Base-by-base conservation (phyloP, 306 rosid species). In the Cucumis melo region DNA sequence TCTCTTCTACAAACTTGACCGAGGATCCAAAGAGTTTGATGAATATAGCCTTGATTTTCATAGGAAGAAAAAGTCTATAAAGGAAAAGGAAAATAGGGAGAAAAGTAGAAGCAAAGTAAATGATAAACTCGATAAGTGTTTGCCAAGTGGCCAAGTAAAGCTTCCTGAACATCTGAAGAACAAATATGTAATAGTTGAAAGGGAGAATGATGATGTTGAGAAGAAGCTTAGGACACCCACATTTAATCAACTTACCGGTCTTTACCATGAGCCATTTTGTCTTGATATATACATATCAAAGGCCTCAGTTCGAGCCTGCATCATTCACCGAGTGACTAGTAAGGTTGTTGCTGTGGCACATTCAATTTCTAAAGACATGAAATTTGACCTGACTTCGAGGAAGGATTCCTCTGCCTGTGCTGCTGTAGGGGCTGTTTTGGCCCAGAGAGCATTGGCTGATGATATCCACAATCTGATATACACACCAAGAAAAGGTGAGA, bases 181-280 rank as follows among this genome's bases (percentile, higher is more conserved):
- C 64, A 74, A 41, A 66, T 24, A 9, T 44, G 75, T 11, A 16
- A 41, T 80, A 12, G 81, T 80, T n/a, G 83, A 78, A 81, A 78
- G 23, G 75, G 80, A 74, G 84, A 62, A 63, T 55, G 70, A 13
- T 36, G 72, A 5, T 27, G 27, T 65, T 19, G 80, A 84, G 82
- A 90, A 86, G 89, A 83, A 85, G 84, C 83, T 78, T 79, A 88
- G 93, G 83, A 83, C 80, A 59, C 89, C 87, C 17, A 92, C 92
- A 23, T 92, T 84, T 78, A 92, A 90, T 82, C 96, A 90, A 84
- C 90, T 90, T 59, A 91, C 96, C 0, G 92, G 83, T 61, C 96
- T 96, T 73, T 94, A 83, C 82, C 96, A 94, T 9, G 91, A 91
- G 84, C 96, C 97, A 1, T 92, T 94, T 84, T 94, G 95, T 81